Percentiles rank a stretch among this genome's conserved stretches.
Evolutionary conservation across 805 yeast genomes (phyloP).

Genomic region (Lachancea lanzarotensis): DNA sequence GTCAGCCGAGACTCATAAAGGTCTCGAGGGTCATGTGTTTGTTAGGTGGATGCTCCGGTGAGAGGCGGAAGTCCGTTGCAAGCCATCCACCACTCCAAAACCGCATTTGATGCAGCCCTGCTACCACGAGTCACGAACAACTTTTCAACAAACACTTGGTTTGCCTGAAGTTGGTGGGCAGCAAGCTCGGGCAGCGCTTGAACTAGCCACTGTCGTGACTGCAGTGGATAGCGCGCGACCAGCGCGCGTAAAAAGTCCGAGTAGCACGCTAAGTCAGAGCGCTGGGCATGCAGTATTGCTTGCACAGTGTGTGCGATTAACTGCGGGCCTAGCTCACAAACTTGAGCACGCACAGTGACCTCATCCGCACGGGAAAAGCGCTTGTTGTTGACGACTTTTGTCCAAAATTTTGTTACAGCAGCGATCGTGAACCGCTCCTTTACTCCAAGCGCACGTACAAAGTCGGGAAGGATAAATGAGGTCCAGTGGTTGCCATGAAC

Average conservation of each 20-base stretch:
- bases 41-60: background rate
- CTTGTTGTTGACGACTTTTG: constrained; percentile 39
- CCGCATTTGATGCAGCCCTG: constrained; percentile 49
- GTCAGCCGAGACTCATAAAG: too few relatives aligned
- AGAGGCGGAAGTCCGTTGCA: constrained; percentile 41
- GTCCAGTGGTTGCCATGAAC: constrained; percentile 29
- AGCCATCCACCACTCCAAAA: constrained; percentile 60
- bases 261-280: constrained; percentile 57
- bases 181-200: constrained; percentile 24
- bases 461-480: constrained; percentile 25
- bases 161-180: constrained; percentile 16
- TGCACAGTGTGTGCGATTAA: constrained; percentile 32
- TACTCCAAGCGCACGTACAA: constrained; percentile 30
- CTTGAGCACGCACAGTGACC: constrained; percentile 26
- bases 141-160: constrained; percentile 45
- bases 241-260: constrained; percentile 46
- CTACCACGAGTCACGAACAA: constrained; percentile 59
- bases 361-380: constrained; percentile 41
- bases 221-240: constrained; percentile 44
- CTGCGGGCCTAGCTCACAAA: constrained; percentile 23
- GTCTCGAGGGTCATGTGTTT: background rate
- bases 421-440: constrained; percentile 48
- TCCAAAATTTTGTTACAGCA: constrained; percentile 50
- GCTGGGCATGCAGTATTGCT: constrained; percentile 42
- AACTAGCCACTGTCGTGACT: constrained; percentile 44